Conservation (phyloP, 305 asterid species). For the Fraxinus latifolia region DNA sequence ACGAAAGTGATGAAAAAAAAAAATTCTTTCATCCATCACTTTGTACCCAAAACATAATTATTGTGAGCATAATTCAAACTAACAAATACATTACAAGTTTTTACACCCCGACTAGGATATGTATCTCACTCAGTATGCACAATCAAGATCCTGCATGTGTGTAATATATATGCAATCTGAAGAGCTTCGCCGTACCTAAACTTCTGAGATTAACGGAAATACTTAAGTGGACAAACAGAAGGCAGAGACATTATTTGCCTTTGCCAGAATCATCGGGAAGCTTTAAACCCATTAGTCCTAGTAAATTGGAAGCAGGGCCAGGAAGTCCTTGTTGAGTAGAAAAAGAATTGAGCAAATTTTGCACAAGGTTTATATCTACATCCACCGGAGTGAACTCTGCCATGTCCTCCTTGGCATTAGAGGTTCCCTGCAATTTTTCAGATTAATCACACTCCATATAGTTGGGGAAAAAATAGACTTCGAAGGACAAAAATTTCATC, state of each 20-base stretch:
- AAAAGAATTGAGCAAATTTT: conserved; percentile 71
- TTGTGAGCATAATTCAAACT: background rate
- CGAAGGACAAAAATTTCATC: background rate
- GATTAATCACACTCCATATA: conserved; percentile 1
- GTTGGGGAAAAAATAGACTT: background rate
- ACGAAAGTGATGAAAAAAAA: too few species aligned
- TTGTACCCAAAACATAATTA: too few species aligned
- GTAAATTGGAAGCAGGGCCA: conserved; percentile 92
- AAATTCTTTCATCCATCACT: too few species aligned
- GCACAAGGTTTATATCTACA: conserved; percentile 84
- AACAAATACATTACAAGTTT: background rate
- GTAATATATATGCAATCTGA: background rate
- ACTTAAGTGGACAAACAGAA: background rate
- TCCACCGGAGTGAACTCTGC: conserved; percentile 77
- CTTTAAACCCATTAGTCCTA: conserved; percentile 81
- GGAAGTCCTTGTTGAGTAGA: conserved; percentile 88
- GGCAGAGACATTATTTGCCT: conserved; percentile 39
- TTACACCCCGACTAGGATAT: background rate
- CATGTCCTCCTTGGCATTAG: conserved; percentile 48
- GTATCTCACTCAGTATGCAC: background rate
- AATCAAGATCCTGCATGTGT: background rate
- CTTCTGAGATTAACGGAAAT: background rate
- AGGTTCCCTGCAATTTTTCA: conserved; percentile 51
- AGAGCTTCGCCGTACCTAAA: background rate
- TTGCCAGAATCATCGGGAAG: conserved; percentile 69